Conservation (phyloP, 306 rosid genomes). For the Erythrophleum fordii region DNA sequence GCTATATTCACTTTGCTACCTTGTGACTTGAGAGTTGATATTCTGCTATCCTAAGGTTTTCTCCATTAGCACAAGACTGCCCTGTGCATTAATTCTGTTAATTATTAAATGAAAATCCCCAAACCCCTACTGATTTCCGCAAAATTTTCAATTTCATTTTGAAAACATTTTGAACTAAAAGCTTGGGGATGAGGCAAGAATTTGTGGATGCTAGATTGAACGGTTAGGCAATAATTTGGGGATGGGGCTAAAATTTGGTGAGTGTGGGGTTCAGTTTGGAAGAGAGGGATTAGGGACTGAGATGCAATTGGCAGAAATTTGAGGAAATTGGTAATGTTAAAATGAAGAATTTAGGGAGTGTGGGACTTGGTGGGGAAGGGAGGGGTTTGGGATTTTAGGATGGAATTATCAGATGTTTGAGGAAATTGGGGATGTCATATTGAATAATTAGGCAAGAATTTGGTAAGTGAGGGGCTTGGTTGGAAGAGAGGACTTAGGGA, state of each 20-base stretch:
- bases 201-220: background rate
- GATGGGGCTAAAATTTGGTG: background rate
- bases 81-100: background rate
- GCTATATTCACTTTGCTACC: background rate
- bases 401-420: background rate
- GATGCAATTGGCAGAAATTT: background rate
- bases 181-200: background rate
- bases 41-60: background rate
- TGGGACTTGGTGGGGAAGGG: background rate
- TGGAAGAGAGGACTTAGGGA: background rate
- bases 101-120: background rate
- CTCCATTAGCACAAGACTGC: background rate
- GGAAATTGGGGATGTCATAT: background rate
- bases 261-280: background rate
- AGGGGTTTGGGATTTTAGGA: background rate
- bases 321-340: background rate
- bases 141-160: background rate
- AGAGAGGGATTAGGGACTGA: background rate
- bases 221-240: background rate
- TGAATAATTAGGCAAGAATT: background rate
- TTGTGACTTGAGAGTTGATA: background rate
- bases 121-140: background rate
- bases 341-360: background rate
- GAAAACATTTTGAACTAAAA: background rate
- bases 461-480: background rate